phyloP scores from a whole-genome alignment of 331 rosid genomes.

The Cydonia oblonga region DNA sequence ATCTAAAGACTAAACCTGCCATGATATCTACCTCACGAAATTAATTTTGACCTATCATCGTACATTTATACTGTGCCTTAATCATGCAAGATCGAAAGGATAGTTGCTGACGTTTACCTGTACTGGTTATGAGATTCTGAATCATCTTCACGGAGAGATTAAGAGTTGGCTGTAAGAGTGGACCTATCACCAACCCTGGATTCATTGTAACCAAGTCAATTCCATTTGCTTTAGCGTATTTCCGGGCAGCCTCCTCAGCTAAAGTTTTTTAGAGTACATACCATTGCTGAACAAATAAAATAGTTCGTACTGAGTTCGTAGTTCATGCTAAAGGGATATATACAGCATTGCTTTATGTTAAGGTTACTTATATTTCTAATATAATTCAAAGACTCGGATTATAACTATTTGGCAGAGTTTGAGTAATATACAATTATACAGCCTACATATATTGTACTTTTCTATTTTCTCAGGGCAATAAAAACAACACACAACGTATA shows the following conservation, averaged over 20 bases:
- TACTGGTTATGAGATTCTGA: background rate
- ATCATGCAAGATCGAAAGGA: background rate
- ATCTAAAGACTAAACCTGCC: background rate
- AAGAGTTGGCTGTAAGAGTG: slow-evolving; percentile 14
- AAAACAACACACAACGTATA: no score
- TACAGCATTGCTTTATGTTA: no score
- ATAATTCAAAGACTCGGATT: background rate
- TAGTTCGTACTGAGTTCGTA: background rate
- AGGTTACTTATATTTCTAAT: no score
- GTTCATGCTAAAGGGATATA: background rate
- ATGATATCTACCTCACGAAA: background rate
- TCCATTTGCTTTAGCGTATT: background rate
- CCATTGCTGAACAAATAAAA: background rate
- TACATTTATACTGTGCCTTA: background rate
- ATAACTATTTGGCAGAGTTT: background rate
- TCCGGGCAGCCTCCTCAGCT: slow-evolving; percentile 18
- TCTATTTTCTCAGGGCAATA: no score
- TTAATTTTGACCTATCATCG: background rate
- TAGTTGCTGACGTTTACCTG: background rate
- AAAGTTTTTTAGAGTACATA: slow-evolving; percentile 11
- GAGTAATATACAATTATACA: background rate
- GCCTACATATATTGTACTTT: background rate
- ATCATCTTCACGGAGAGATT: background rate
- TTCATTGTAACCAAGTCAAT: slow-evolving; percentile 3
- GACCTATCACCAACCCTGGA: background rate